Evolutionary conservation across 306 rosid species (phyloP), one percentile per base, ranked within the genome.

Genomic region (Potentilla sterilis): DNA sequence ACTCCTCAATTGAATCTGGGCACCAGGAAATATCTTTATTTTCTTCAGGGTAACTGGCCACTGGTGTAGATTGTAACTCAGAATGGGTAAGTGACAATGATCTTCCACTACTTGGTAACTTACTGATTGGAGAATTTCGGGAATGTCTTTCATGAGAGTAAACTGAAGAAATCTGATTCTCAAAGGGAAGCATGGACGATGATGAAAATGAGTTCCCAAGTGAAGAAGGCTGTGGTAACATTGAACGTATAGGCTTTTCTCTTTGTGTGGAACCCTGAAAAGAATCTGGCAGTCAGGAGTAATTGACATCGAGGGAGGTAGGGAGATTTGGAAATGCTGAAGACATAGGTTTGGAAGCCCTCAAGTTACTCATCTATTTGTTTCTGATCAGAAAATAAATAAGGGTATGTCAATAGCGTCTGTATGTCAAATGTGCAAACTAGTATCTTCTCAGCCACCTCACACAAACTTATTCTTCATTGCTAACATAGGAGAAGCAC

Each of bases 1-100:
- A 74, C 64, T 83, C 96, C 78, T 83, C 86, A 78, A 87, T 64
- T 63, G 91, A 75, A 85, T 90, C 91, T 6, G 92, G 74, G 72
- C 86, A 82, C 95, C 97, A 91, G 65, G 93, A 66, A 46, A 85
- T 77, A 41, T 85, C 88, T 44, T 55, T 77, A 61, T 68, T 80
- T 77, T 77, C 93, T 62, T 61, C 89, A 58, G 82, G 72, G 62
- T 78, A 84, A 80, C 83, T 66, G 70, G 80, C 64, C 77, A 81
- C 77, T 40, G 81, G 3, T 16, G 87, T 71, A 54, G 91, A 78
- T 38, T 83, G 92, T 11, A 73, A 72, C 68, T 76, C 88, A 3
- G 83, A 76, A 72, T 49, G 81, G 59, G 37, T 72, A 22, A 77
- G 69, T 32, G 74, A 81, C 72, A 79, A 78, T 62, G 89, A 77